Evolutionary conservation across 441 rosid species (phyloP).

Genomic region (Croton laevigatus): DNA sequence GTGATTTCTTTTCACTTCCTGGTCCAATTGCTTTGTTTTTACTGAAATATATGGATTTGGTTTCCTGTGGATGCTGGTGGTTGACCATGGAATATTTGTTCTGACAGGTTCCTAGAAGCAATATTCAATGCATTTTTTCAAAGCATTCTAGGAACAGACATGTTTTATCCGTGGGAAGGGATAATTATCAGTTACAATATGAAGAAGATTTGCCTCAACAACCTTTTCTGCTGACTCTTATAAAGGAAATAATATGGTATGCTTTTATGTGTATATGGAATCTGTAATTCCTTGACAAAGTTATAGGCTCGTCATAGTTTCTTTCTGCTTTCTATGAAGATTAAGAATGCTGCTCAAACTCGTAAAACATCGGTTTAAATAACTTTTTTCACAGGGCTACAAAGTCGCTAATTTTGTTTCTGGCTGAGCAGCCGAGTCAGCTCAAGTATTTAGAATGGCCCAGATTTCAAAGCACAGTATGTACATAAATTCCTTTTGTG

Average conservation of each 20-base stretch:
- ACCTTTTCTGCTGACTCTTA: slow-evolving; percentile 47
- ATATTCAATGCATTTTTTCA: slow-evolving; percentile 14
- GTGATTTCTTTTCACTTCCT: slow-evolving; percentile 15
- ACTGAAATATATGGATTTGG: neutral
- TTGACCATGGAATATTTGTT: slow-evolving; percentile 13
- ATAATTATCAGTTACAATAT: slow-evolving; percentile 29
- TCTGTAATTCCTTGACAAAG: neutral
- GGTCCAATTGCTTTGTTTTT: neutral
- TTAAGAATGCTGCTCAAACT: neutral
- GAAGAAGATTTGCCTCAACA: slow-evolving; percentile 34
- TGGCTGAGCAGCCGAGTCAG: slow-evolving; percentile 36
- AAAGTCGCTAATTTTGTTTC: slow-evolving; percentile 20
- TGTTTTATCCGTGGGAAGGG: slow-evolving; percentile 28
- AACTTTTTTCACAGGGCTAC: slow-evolving; percentile 45
- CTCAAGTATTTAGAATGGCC: slow-evolving; percentile 91
- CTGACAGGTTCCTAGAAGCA: slow-evolving; percentile 27
- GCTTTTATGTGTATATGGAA: neutral
- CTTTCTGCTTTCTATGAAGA: neutral
- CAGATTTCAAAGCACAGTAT: slow-evolving; percentile 66
- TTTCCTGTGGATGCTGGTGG: neutral
- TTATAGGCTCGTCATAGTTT: neutral
- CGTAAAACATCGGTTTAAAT: slow-evolving; percentile 6
- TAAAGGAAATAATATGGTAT: slow-evolving; percentile 55
- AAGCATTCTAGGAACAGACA: slow-evolving; percentile 15
- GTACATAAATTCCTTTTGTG: neutral